These are phyloP conservation scores for Triticum dicoccoides DNA, from an alignment of 176 grass and related monocot species.

Conservation along the genomic window DNA sequence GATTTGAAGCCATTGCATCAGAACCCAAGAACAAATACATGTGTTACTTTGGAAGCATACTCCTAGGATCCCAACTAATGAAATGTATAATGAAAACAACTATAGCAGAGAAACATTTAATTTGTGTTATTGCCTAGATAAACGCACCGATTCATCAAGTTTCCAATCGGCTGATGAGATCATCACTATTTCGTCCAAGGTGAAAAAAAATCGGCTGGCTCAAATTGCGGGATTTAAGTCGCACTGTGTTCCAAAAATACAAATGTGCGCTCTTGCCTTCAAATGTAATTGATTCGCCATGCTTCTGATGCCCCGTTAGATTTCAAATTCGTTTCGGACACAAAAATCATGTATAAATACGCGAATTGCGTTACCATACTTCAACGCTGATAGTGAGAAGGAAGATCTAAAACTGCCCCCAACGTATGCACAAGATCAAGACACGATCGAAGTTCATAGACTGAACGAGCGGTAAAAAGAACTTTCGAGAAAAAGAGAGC, in stretches of 20 bases:
- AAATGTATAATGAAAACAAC: neutral
- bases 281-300: neutral
- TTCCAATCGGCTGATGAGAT: neutral
- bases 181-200: neutral
- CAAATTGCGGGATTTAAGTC: neutral
- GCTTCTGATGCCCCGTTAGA: neutral
- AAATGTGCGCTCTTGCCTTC: neutral
- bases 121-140: neutral
- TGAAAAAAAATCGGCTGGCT: neutral
- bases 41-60: neutral
- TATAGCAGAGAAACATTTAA: neutral
- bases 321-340: neutral
- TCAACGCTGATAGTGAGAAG: neutral
- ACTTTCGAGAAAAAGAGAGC: neutral
- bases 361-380: neutral
- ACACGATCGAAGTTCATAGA: neutral
- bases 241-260: neutral
- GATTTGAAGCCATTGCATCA: neutral
- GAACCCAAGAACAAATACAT: neutral
- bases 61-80: slow-evolving; percentile 1
- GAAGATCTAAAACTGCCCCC: neutral
- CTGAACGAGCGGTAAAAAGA: neutral
- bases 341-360: neutral
- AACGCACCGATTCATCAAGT: neutral
- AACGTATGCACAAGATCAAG: neutral